Percentiles rank a stretch among this genome's conserved stretches.
Conservation (phyloP, 2,329 filamentous ascomycete genomes). For the Emergomyces pasteurianus region DNA sequence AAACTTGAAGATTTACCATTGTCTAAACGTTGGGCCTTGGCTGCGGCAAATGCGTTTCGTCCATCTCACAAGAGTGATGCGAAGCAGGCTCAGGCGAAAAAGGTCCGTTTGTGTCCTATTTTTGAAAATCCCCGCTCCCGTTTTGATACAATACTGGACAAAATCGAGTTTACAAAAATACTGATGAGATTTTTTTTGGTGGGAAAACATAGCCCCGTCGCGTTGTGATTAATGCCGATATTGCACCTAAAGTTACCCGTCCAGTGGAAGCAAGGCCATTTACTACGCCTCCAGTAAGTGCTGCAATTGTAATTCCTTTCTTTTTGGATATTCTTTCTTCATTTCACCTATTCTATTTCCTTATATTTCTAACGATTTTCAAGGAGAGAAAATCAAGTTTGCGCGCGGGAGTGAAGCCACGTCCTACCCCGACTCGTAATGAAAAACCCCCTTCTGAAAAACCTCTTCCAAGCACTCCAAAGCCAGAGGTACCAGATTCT, state of each 20-base stretch:
- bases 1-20: background rate
- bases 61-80: background rate
- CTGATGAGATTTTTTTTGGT: background rate
- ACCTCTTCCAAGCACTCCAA: constrained; percentile 9
- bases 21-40: constrained; percentile 7
- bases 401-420: background rate
- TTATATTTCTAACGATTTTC: background rate
- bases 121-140: background rate
- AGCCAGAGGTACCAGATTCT: background rate
- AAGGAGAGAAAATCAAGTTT: background rate
- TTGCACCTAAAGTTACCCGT: background rate
- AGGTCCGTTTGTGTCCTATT: background rate
- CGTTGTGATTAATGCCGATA: background rate
- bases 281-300: background rate
- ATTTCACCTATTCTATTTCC: background rate
- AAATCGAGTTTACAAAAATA: background rate
- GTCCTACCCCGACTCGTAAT: background rate
- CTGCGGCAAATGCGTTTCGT: constrained; percentile 9
- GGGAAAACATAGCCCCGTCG: background rate
- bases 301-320: background rate
- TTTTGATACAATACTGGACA: background rate
- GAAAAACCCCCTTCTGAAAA: constrained; percentile 9
- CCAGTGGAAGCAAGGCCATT: background rate
- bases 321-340: no score
- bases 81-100: background rate